phyloP scores from a whole-genome alignment of 2,329 filamentous ascomycete species.

The Acephala macrosclerotiorum region DNA sequence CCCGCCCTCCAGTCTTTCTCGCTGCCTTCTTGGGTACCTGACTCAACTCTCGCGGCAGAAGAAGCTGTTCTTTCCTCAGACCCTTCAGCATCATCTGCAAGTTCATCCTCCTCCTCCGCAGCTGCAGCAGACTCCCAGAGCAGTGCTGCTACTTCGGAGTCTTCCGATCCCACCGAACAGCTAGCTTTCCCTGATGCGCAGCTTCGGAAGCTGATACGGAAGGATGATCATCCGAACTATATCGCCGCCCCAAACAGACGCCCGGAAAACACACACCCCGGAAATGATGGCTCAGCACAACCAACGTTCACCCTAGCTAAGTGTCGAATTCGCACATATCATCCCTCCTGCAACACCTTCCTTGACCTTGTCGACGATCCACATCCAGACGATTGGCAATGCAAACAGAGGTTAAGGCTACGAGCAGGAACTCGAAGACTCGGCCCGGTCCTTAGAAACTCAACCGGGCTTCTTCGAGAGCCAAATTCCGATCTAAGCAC shows the following conservation, averaged over 20 bases:
- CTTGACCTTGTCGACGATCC: slow-evolving; percentile 66
- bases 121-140: not conserved
- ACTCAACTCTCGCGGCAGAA: not conserved
- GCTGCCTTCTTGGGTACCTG: slow-evolving; percentile 3
- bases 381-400: slow-evolving; percentile 44
- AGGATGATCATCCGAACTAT: slow-evolving; percentile 48
- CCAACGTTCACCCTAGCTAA: slow-evolving; percentile 55
- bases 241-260: slow-evolving; percentile 46
- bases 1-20: not conserved
- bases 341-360: slow-evolving; percentile 59
- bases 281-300: slow-evolving; percentile 36
- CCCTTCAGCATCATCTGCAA: slow-evolving; percentile 19
- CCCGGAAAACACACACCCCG: slow-evolving; percentile 35
- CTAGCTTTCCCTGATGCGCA: slow-evolving; percentile 36
- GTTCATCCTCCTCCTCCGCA: slow-evolving; percentile 15
- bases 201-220: slow-evolving; percentile 33
- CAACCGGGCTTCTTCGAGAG: slow-evolving; percentile 28
- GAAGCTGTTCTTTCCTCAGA: not conserved
- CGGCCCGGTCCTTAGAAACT: slow-evolving; percentile 40
- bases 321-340: slow-evolving; percentile 63
- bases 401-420: slow-evolving; percentile 53
- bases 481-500: slow-evolving; percentile 34
- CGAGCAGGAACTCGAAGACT: slow-evolving; percentile 55
- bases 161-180: slow-evolving; percentile 17
- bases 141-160: slow-evolving; percentile 4